phyloP scores from a whole-genome alignment of 1,139 yeast species.

The Nakaseomyces uthaithaninus region DNA sequence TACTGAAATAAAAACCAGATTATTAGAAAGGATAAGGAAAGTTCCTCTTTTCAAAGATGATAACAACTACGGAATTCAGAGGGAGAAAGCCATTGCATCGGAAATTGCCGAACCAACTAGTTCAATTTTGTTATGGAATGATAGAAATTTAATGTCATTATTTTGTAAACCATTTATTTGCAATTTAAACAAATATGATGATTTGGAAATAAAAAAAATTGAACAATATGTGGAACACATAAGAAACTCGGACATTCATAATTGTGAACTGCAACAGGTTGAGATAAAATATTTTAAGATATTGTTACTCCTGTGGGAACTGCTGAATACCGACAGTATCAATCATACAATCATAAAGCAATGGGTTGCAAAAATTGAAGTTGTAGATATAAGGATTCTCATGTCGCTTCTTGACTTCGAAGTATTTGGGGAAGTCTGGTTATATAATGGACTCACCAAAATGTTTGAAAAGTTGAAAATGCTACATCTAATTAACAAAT shows the following conservation, averaged over 20 bases:
- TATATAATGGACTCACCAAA: constrained; percentile 23
- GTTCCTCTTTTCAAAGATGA: constrained; percentile 18
- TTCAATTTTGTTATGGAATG: constrained; percentile 17
- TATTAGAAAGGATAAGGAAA: constrained; percentile 22
- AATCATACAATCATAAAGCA: constrained; percentile 13
- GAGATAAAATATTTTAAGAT: constrained; percentile 20
- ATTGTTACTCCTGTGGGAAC: constrained; percentile 18
- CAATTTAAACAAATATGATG: constrained; percentile 19
- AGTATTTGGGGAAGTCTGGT: constrained; percentile 29
- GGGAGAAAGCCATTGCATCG: constrained; percentile 20
- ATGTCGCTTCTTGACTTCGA: constrained; percentile 22
- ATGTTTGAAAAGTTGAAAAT: constrained; percentile 20
- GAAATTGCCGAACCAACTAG: constrained; percentile 17
- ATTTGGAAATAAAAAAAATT: constrained; percentile 19
- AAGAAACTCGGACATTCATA: constrained; percentile 6
- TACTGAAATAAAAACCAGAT: constrained; percentile 9
- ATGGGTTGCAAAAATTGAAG: constrained; percentile 19
- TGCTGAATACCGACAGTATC: constrained; percentile 23
- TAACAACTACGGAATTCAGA: constrained; percentile 20
- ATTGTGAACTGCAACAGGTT: constrained; percentile 13
- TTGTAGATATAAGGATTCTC: constrained; percentile 25
- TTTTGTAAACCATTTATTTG: constrained; percentile 18
- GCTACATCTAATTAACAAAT: constrained; percentile 25
- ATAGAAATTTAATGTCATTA: constrained; percentile 17
- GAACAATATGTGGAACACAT: constrained; percentile 15